Evolutionary conservation across 1,139 yeast genomes (phyloP).

Genomic region (Kazachstania sp.): DNA sequence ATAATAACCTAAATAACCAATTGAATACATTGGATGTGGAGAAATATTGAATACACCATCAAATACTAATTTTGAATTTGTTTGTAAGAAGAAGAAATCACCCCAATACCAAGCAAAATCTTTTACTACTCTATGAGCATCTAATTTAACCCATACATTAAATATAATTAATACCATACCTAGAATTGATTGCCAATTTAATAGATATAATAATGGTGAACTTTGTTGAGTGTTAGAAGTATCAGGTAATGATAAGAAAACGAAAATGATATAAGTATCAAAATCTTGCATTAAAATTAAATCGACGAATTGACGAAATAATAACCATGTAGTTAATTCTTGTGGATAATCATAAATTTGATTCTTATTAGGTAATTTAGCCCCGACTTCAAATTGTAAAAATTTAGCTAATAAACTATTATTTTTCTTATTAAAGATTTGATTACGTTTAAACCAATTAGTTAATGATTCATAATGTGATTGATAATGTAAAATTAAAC

Average conservation of each 20-base stretch:
- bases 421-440: conserved; percentile 39
- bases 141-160: conserved; percentile 80
- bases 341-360: conserved; percentile 46
- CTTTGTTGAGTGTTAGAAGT: no score
- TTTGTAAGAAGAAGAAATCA: conserved; percentile 73
- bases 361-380: conserved; percentile 54
- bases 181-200: conserved; percentile 31
- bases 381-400: conserved; percentile 41
- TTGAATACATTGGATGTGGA: conserved; percentile 91
- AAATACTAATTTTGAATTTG: conserved; percentile 64
- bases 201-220: conserved; percentile 6
- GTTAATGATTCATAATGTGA: conserved; percentile 53
- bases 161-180: conserved; percentile 52
- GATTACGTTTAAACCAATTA: conserved; percentile 41
- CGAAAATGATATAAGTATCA: conserved; percentile 64
- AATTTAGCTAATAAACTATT: conserved; percentile 37
- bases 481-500: conserved; percentile 59
- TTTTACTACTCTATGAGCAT: conserved; percentile 82
- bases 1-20: conserved; percentile 82
- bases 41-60: conserved; percentile 90
- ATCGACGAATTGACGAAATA: conserved; percentile 74
- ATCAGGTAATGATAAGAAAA: conserved; percentile 46
- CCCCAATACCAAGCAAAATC: conserved; percentile 98
- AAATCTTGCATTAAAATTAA: conserved; percentile 82
- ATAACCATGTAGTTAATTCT: conserved; percentile 77